Conservation (phyloP, 2,329 filamentous ascomycete species). For the Zarea fungicola region DNA sequence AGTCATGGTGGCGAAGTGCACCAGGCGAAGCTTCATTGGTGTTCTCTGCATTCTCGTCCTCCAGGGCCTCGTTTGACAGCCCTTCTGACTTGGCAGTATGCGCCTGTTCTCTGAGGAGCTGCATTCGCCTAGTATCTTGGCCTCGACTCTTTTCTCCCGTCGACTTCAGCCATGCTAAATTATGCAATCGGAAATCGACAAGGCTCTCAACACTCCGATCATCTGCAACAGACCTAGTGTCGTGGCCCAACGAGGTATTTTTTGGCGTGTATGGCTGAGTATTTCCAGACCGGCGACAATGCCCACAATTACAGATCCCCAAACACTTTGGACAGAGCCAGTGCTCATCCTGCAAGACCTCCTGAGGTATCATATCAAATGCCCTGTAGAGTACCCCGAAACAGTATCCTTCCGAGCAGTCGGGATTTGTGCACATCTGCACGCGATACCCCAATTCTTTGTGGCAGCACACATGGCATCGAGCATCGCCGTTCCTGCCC, state of each 20-base stretch:
- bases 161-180: slow-evolving; percentile 72
- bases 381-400: slow-evolving; percentile 90
- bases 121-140: slow-evolving; percentile 53
- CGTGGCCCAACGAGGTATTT: slow-evolving; percentile 81
- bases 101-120: slow-evolving; percentile 49
- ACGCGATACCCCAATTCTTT: slow-evolving; percentile 81
- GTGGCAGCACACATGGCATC: slow-evolving; percentile 80
- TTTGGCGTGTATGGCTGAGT: slow-evolving; percentile 80
- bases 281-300: slow-evolving; percentile 62
- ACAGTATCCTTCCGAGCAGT: slow-evolving; percentile 75
- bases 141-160: slow-evolving; percentile 53
- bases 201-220: slow-evolving; percentile 84
- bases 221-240: slow-evolving; percentile 86
- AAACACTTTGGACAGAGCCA: slow-evolving; percentile 90
- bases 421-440: slow-evolving; percentile 65
- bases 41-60: slow-evolving; percentile 24
- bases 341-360: slow-evolving; percentile 69
- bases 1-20: slow-evolving; percentile 3
- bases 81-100: slow-evolving; percentile 53
- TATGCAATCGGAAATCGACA: slow-evolving; percentile 86
- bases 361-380: slow-evolving; percentile 83
- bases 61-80: slow-evolving; percentile 16
- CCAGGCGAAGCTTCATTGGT: neutral
- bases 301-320: slow-evolving; percentile 80
- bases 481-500: slow-evolving; percentile 48